These are phyloP conservation scores for Entrophospora sp. DNA, from an alignment of 192 early-diverging fungal genomes.

Conservation along the genomic window DNA sequence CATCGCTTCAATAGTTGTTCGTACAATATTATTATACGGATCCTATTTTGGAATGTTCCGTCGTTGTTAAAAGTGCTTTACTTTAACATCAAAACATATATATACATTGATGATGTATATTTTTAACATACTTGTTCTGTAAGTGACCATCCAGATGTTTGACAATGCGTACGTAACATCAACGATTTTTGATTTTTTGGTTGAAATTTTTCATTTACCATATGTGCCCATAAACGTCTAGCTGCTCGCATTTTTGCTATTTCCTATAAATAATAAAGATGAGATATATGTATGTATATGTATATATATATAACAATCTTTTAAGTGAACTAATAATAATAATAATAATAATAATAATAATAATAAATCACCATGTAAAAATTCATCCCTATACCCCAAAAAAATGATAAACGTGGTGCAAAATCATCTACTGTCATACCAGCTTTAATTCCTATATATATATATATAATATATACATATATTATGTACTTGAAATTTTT, in stretches of 20 bases:
- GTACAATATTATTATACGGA: constrained; percentile 84
- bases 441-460: constrained; percentile 48
- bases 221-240: constrained; percentile 70
- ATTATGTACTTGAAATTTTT: not conserved
- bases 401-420: constrained; percentile 84
- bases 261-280: constrained; percentile 36
- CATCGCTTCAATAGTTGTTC: constrained; percentile 86
- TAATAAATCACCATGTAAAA: constrained; percentile 67
- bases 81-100: not conserved
- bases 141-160: constrained; percentile 86
- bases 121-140: constrained; percentile 85
- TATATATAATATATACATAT: constrained; percentile 13
- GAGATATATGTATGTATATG: not conserved
- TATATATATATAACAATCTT: too few species aligned
- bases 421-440: constrained; percentile 87
- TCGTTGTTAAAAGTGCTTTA: not conserved
- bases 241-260: constrained; percentile 86
- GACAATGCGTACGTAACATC: constrained; percentile 82
- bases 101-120: too few species aligned
- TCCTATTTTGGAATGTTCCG: constrained; percentile 34
- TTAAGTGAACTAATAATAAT: too few species aligned
- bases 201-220: constrained; percentile 77
- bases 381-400: constrained; percentile 91
- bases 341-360: not conserved
- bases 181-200: constrained; percentile 72